Evolutionary conservation across 768 basidiomycete species (phyloP), one percentile per base, ranked within the genome.

Genomic region (Boletus vermiculosoides): DNA sequence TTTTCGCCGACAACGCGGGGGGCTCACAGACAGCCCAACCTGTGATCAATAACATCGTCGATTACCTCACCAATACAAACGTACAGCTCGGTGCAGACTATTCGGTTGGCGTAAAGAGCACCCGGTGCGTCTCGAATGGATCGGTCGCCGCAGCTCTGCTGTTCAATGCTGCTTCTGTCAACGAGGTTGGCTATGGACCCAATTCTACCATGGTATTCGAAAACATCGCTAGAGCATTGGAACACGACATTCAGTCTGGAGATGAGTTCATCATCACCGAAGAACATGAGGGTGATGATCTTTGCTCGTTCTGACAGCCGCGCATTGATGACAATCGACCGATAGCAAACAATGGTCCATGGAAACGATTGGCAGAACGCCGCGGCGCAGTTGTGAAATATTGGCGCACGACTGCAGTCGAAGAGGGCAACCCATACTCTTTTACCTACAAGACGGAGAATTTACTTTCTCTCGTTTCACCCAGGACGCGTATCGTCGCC

Each of bases 241-340:
- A 87, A 34, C 63, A 60, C 0, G 78, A 78, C 50, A 76, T 91
- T 28, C 65, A 78, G 36, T 57, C 72, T 1, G 86, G 81, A 4
- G 90, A 91, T 56, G 90, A 92, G 69, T 83, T 92, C 54, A 83
- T 93, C 52, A 67, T 91, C n/a, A 88, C 87, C 0, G 82, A 81
- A 1, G 90, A 92, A 65, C 90, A 93, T 60, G 90, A 93, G 78
- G 83, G 88, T 90, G 28, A 74, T 55, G 4, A 12, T 22, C 23
- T n/a, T 52, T 39, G 13, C 23, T 55, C 13, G 20, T 48, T 39
- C 36, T 40, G 41, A 36, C 31, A 0, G 3, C 10, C 9, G 15
- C 4, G 5, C 15, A 30, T 11, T 39, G 30, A 42, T 50, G 22
- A 44, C 23, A 39, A 48, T 46, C 39, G 18, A 33, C 9, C 22